Evolutionary conservation across 352 stramenopile genomes (phyloP), one percentile per base, ranked within the genome.

Genomic region (Globisporangium barbulae): DNA sequence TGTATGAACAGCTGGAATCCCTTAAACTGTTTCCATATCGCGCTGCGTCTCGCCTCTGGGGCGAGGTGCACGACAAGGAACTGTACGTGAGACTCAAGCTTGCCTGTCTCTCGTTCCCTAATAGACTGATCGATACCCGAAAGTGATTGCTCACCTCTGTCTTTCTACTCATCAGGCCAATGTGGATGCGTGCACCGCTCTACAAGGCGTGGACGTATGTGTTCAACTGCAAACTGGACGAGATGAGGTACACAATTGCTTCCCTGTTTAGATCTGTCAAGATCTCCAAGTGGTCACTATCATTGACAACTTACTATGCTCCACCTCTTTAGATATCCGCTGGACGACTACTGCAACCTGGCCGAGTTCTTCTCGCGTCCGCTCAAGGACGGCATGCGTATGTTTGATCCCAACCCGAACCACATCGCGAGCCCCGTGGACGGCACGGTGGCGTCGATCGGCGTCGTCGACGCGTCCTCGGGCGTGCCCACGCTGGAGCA

Each of bases 301-400:
- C 44, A 56, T 22, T 44, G 17, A n/a, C 37, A 48, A 44, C 39
- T 17, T n/a, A 1, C 41, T 5, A 8, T 52, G 21, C 22, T 41
- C 4, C 10, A 25, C 41, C 30, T 30, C 19, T 37, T 7, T 44
- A 76, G 72, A 31, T 91, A 88, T 57, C 81, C 83, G 37, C 74
- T 92, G 44, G 73, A 85, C 55, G 63, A 77, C 47, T 96, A 96
- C 53, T 67, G 57, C 7, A 96, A 93, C 65, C 71, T 96, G 5
- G 81, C 80, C 48, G 85, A 93, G 70, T 96, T 94, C 63, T 96
- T 96, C 66, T 91, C 83, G 25, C 80, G 87, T 5, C 85, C 85
- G 30, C 60, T 96, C 13, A 94, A 92, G 62, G 81, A 90, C 37
- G 83, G 80, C 31, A 62, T 57, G 7, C 81, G 83, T 35, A 60